Percentiles rank a stretch among this genome's conserved stretches.
phyloP scores from a whole-genome alignment of 768 basidiomycete genomes.

The Boletus huronensis region DNA sequence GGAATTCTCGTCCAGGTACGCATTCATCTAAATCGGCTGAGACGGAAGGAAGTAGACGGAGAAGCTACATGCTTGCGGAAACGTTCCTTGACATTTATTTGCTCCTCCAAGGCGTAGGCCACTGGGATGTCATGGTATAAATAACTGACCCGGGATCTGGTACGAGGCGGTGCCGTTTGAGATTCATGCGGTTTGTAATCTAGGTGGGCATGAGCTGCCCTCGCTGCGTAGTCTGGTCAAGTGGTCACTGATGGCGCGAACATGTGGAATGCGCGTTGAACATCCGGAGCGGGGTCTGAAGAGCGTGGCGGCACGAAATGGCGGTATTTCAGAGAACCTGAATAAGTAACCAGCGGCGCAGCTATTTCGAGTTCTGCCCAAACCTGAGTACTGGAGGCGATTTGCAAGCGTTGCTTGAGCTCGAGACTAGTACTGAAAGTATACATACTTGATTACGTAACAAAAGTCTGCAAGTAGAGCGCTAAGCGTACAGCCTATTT shows the following conservation, averaged over 20 bases:
- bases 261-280: slow-evolving; percentile 35
- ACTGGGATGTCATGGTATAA: slow-evolving; percentile 5
- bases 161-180: slow-evolving; percentile 19
- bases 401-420: slow-evolving; percentile 1
- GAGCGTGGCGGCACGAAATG: slow-evolving; percentile 21
- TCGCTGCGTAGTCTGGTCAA: slow-evolving; percentile 25
- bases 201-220: slow-evolving; percentile 22
- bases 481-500: background rate
- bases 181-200: slow-evolving; percentile 20
- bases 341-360: slow-evolving; percentile 12
- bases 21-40: background rate
- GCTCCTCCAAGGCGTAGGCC: background rate
- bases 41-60: background rate
- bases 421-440: background rate
- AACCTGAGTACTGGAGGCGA: slow-evolving; percentile 3
- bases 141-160: slow-evolving; percentile 9
- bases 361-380: slow-evolving; percentile 1
- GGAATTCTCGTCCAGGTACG: background rate
- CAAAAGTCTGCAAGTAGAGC: background rate
- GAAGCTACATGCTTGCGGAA: slow-evolving; percentile 1
- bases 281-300: slow-evolving; percentile 26
- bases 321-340: slow-evolving; percentile 14
- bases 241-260: slow-evolving; percentile 27
- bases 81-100: slow-evolving; percentile 2
- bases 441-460: slow-evolving; percentile 16